A percentile compares a stretch with the other conserved stretches of the same genome.
These are phyloP conservation scores for Begonia fuchsioides DNA, from an alignment of 306 rosid species.

Conservation along the genomic window DNA sequence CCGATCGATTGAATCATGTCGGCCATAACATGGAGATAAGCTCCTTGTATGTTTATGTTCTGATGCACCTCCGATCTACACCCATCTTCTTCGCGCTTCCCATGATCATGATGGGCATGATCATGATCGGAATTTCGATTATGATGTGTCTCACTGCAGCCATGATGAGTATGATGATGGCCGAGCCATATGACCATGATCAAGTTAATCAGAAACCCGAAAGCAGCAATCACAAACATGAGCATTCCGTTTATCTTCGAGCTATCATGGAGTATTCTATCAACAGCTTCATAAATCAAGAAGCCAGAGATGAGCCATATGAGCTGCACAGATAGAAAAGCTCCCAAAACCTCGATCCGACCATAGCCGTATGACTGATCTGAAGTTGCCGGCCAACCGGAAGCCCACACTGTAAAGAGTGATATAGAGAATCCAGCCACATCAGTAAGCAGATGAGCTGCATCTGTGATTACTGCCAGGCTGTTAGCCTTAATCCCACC, in stretches of 20 bases:
- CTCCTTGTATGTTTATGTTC: constrained; percentile 83
- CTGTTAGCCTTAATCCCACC: constrained; percentile 89
- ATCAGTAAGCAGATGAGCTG: constrained; percentile 83
- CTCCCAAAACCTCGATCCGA: constrained; percentile 84
- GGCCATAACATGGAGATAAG: constrained; percentile 73
- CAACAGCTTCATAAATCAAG: constrained; percentile 61
- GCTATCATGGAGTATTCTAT: constrained; percentile 27
- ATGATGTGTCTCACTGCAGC: constrained; percentile 5
- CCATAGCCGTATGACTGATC: constrained; percentile 64
- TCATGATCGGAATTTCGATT: background rate
- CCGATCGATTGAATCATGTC: constrained; percentile 93
- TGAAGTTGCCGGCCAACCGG: constrained; percentile 76
- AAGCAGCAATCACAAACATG: constrained; percentile 72
- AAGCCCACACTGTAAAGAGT: constrained; percentile 74
- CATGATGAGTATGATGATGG: constrained; percentile 24
- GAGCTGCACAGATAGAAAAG: constrained; percentile 72
- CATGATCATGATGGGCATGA: constrained; percentile 9
- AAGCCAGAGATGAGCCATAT: constrained; percentile 76
- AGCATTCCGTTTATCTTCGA: constrained; percentile 53
- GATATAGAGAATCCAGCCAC: constrained; percentile 66
- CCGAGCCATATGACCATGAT: constrained; percentile 86
- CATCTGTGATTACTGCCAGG: constrained; percentile 71
- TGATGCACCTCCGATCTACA: constrained; percentile 24
- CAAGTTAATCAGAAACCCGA: constrained; percentile 61
- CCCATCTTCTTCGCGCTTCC: constrained; percentile 26